A percentile compares a stretch with the other conserved stretches of the same genome.
Evolutionary conservation across 805 yeast species (phyloP).

Genomic region (Teunomyces atbi): DNA sequence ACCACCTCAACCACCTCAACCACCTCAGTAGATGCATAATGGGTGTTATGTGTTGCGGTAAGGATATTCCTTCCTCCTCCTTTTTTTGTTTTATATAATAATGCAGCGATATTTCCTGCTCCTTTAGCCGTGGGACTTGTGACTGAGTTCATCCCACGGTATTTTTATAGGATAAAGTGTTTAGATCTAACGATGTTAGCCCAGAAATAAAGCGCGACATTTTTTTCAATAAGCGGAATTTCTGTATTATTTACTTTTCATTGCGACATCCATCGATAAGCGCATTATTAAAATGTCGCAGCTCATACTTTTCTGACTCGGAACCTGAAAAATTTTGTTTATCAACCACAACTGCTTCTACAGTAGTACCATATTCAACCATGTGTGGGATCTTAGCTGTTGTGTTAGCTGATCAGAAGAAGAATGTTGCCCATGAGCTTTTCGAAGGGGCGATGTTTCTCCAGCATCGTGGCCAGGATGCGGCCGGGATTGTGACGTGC

Average conservation of each 20-base stretch:
- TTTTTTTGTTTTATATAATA: not conserved
- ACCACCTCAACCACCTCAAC: conserved; percentile 15
- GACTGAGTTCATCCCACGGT: conserved; percentile 3
- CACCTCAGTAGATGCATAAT: conserved; percentile 13
- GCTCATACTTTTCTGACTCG: not conserved
- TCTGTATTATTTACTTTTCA: too few relatives aligned
- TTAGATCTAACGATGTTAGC: not conserved
- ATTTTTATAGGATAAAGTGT: not conserved
- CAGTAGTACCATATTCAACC: not conserved
- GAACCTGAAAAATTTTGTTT: conserved; percentile 1
- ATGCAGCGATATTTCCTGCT: not conserved
- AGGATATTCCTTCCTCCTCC: not conserved
- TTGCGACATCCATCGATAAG: not conserved
- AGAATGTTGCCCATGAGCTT: conserved; percentile 81
- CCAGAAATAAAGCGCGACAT: not conserved
- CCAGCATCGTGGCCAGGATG: conserved; percentile 98
- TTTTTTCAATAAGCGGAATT: not conserved
- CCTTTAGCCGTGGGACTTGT: not conserved
- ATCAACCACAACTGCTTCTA: not conserved
- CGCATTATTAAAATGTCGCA: not conserved
- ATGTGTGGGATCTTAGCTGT: conserved; percentile 98
- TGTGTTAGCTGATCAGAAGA: conserved; percentile 70
- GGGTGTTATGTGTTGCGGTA: too few relatives aligned
- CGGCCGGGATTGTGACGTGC: conserved; percentile 98
- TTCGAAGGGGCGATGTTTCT: conserved; percentile 89